Evolutionary conservation across 106 monocot species (phyloP).

Genomic region (Dendrobium officinale): DNA sequence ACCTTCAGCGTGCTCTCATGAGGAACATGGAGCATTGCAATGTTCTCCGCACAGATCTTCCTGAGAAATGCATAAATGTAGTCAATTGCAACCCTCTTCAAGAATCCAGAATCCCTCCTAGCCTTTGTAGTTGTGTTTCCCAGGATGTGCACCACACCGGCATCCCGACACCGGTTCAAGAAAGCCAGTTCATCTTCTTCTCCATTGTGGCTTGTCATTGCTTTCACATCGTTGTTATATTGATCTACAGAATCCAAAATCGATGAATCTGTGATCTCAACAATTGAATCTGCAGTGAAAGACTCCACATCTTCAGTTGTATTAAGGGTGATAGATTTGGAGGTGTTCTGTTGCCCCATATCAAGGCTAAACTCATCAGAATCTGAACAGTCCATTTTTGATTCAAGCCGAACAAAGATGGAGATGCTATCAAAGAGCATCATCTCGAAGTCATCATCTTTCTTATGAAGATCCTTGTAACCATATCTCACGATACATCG

Average conservation of each 20-base stretch:
- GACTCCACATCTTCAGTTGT: conserved; percentile 14
- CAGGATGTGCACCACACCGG: conserved; percentile 82
- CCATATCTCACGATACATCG: conserved; percentile 73
- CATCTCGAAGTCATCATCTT: conserved; percentile 80
- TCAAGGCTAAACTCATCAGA: conserved; percentile 33
- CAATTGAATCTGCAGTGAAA: conserved; percentile 7
- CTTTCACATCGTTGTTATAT: background rate
- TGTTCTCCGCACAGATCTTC: conserved; percentile 79
- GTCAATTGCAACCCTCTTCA: conserved; percentile 57
- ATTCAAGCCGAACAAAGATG: conserved; percentile 52
- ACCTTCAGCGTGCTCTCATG: conserved; percentile 88
- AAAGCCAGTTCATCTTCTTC: conserved; percentile 67
- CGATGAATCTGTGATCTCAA: conserved; percentile 1
- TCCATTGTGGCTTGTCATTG: conserved; percentile 16
- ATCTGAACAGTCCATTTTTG: conserved; percentile 76
- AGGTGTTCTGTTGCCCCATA: background rate
- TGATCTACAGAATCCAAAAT: conserved; percentile 39
- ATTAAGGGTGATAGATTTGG: conserved; percentile 6
- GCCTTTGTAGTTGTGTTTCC: conserved; percentile 72
- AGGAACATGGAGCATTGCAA: conserved; percentile 74
- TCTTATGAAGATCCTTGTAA: conserved; percentile 72
- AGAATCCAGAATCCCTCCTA: conserved; percentile 38
- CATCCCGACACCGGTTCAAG: conserved; percentile 58
- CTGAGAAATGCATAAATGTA: conserved; percentile 70
- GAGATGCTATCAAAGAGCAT: conserved; percentile 65